These are phyloP conservation scores for Selenicereus undatus DNA, from an alignment of 148 eudicot species.

Conservation along the genomic window DNA sequence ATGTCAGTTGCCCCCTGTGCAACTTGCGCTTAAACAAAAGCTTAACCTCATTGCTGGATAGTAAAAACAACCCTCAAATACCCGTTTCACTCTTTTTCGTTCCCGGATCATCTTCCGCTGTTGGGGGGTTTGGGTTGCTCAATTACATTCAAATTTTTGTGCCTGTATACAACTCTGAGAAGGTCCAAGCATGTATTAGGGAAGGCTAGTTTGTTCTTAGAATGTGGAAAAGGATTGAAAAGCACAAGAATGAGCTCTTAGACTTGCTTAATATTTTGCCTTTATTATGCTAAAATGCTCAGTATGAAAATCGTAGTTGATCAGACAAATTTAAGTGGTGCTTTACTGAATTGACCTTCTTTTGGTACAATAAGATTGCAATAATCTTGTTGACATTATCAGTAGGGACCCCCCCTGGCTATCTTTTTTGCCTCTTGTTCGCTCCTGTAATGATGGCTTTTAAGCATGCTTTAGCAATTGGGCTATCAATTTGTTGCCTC, in stretches of 20 bases:
- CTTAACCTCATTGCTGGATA: background rate
- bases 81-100: background rate
- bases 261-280: background rate
- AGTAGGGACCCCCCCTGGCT: slow-evolving; percentile 23
- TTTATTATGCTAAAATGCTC: background rate
- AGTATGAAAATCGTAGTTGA: background rate
- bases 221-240: background rate
- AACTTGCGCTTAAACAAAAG: slow-evolving; percentile 7
- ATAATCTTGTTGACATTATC: slow-evolving; percentile 20
- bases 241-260: background rate
- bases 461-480: slow-evolving; percentile 44
- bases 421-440: slow-evolving; percentile 27
- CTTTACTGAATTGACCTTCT: slow-evolving; percentile 8
- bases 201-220: background rate
- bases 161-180: background rate
- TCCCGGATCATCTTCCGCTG: background rate
- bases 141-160: background rate
- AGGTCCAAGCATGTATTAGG: background rate
- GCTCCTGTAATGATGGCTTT: slow-evolving; percentile 42
- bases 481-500: slow-evolving; percentile 33
- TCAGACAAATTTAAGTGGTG: slow-evolving; percentile 10
- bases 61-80: background rate
- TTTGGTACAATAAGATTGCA: slow-evolving; percentile 9
- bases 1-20: slow-evolving; percentile 36
- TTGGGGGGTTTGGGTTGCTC: background rate